These are phyloP conservation scores for Inosperma sp. DNA, from an alignment of 768 basidiomycete genomes.

Conservation along the genomic window DNA sequence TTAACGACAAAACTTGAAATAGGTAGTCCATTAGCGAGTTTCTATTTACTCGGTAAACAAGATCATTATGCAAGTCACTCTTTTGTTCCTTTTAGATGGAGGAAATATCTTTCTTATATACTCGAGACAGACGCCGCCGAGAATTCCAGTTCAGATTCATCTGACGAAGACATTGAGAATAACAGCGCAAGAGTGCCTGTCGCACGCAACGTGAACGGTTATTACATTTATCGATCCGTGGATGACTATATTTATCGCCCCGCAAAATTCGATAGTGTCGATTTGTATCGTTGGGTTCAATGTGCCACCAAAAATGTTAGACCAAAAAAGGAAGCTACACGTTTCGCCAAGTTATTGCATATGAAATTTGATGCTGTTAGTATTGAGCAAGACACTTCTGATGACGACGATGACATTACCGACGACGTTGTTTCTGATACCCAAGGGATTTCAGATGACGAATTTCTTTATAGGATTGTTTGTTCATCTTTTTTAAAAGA, in stretches of 20 bases:
- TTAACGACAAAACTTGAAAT: slow-evolving; percentile 28
- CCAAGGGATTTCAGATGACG: not conserved
- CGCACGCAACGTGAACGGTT: slow-evolving; percentile 11
- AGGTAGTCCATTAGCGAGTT: slow-evolving; percentile 24
- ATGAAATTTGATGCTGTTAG: too few species aligned
- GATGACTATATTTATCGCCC: slow-evolving; percentile 32
- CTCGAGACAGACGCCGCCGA: not conserved
- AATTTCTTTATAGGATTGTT: not conserved
- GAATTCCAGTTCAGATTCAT: not conserved
- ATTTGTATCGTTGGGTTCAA: slow-evolving; percentile 28
- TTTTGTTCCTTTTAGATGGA: slow-evolving; percentile 29
- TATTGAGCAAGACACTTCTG: too few species aligned
- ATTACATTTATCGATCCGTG: slow-evolving; percentile 23
- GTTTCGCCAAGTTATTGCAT: too few species aligned
- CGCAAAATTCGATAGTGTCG: slow-evolving; percentile 13
- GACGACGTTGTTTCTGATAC: too few species aligned
- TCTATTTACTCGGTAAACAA: slow-evolving; percentile 23
- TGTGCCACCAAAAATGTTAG: slow-evolving; percentile 9
- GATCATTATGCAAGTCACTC: slow-evolving; percentile 30
- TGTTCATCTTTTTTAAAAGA: slow-evolving; percentile 9
- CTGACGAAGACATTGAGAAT: not conserved
- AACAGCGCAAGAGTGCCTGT: slow-evolving; percentile 19
- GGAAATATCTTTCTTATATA: slow-evolving; percentile 19
- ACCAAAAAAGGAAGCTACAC: slow-evolving; percentile 1
- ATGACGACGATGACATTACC: too few species aligned